Conservation (phyloP, 2,329 filamentous ascomycete species). For the Arthrobotrys megalospora region DNA sequence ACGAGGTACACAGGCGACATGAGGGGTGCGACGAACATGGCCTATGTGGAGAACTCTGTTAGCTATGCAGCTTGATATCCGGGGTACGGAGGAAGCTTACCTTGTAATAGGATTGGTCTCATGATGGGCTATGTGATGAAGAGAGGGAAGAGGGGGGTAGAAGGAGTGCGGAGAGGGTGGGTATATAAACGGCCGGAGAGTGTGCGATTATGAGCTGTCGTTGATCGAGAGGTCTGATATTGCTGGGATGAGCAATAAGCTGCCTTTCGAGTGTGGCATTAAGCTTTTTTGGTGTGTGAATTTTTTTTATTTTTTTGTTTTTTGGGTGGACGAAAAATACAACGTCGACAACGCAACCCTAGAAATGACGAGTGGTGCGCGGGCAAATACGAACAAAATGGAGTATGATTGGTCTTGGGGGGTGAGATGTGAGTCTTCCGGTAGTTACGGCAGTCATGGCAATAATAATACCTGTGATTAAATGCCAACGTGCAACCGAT, state of each 20-base stretch:
- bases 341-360: conserved; percentile 59
- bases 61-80: conserved; percentile 54
- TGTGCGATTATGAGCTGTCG: conserved; percentile 21
- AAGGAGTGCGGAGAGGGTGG: conserved; percentile 13
- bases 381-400: neutral
- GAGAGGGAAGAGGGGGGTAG: conserved; percentile 5
- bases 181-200: conserved; percentile 56
- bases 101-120: conserved; percentile 95
- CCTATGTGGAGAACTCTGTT: conserved; percentile 50
- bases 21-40: conserved; percentile 51
- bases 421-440: conserved; percentile 17
- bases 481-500: neutral
- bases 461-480: neutral
- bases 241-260: conserved; percentile 55
- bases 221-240: conserved; percentile 35
- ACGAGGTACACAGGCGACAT: conserved; percentile 24
- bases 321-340: conserved; percentile 43
- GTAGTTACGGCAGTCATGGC: conserved; percentile 2
- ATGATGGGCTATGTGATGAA: conserved; percentile 74
- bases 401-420: neutral
- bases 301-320: conserved; percentile 51
- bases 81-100: conserved; percentile 66
- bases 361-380: neutral
- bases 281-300: conserved; percentile 59
- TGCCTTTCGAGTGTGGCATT: conserved; percentile 36